Base-by-base conservation (phyloP, 1,139 yeast species). In the Spencermartinsiella ligniputridi region DNA sequence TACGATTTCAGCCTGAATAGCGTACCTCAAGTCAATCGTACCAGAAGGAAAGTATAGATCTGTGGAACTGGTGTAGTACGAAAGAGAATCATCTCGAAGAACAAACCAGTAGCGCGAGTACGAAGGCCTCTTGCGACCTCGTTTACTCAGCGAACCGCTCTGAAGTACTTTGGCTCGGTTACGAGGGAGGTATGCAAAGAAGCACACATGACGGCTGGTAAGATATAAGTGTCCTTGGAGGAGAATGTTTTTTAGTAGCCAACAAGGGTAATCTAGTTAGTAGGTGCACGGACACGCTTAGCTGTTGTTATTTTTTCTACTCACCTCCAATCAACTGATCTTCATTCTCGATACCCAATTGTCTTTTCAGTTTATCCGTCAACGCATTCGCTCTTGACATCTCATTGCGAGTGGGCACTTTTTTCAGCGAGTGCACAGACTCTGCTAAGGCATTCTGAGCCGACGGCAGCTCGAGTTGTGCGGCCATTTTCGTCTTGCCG, bases 211-310 rank as follows among this genome's bases (percentile, higher is more conserved):
- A 12, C 75, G 69, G 37, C 70, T 65, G 2, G 97, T 89, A 30
- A 90, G 64, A 56, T 85, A 85, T 13, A 88, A 62, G 55, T 85
- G 90, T 1, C 97, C 97, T 61, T 89, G 97, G 24, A 89, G 66
- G 30, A 90, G 67, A 1, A 90, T 94, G 56, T 87, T 95, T 50
- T 81, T 77, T 44, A 88, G 71, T 35, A 90, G 67, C 96, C 96
- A 90, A 27, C 89, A 79, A 4, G 83, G 75, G 56, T 73, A 84
- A 51, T 81, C 65, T 48, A 40, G 32, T 27, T 27, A 27, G 32
- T 22, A n/a, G n/a, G n/a, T n/a, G n/a, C n/a, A n/a, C n/a, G n/a
- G n/a, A n/a, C n/a, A n/a, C n/a, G n/a, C n/a, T n/a, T n/a, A n/a
- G n/a, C n/a, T n/a, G n/a, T n/a, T n/a, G n/a, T n/a, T n/a, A n/a